These are phyloP conservation scores for Myxozyma geophila DNA, from an alignment of 805 yeast genomes.

Conservation along the genomic window DNA sequence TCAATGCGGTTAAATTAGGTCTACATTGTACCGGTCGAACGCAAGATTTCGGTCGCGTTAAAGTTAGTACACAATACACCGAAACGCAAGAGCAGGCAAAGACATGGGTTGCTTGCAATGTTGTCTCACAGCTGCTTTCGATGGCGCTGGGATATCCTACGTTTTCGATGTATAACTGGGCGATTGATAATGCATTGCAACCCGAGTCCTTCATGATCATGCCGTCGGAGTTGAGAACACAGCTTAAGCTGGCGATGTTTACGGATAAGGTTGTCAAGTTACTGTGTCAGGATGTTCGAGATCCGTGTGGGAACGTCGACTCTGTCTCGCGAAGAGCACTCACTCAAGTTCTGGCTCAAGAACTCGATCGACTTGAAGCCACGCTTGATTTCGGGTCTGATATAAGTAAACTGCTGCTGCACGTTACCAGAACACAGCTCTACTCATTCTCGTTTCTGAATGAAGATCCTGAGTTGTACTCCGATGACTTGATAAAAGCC, in stretches of 20 bases:
- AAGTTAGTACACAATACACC: constrained; percentile 44
- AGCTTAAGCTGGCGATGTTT: constrained; percentile 81
- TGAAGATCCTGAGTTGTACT: constrained; percentile 49
- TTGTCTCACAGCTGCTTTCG: constrained; percentile 87
- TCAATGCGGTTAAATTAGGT: constrained; percentile 91
- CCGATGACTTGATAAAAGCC: constrained; percentile 74
- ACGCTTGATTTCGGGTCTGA: constrained; percentile 60
- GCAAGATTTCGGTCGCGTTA: constrained; percentile 54
- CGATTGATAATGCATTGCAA: constrained; percentile 60
- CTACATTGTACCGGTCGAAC: constrained; percentile 78
- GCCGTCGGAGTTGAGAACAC: constrained; percentile 67
- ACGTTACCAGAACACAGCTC: constrained; percentile 79
- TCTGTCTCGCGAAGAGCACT: constrained; percentile 76
- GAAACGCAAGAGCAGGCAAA: constrained; percentile 72
- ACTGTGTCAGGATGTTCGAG: constrained; percentile 69
- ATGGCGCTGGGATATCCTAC: constrained; percentile 95
- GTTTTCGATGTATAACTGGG: constrained; percentile 80
- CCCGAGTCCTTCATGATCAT: constrained; percentile 53
- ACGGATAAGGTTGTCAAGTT: constrained; percentile 85
- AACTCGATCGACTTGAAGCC: constrained; percentile 76
- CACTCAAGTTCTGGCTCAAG: constrained; percentile 67
- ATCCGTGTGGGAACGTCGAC: constrained; percentile 66
- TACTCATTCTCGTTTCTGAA: constrained; percentile 82
- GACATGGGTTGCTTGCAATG: constrained; percentile 94
- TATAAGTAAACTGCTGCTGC: constrained; percentile 67